phyloP scores from a whole-genome alignment of 768 basidiomycete species.

The Termitomyces sp. region DNA sequence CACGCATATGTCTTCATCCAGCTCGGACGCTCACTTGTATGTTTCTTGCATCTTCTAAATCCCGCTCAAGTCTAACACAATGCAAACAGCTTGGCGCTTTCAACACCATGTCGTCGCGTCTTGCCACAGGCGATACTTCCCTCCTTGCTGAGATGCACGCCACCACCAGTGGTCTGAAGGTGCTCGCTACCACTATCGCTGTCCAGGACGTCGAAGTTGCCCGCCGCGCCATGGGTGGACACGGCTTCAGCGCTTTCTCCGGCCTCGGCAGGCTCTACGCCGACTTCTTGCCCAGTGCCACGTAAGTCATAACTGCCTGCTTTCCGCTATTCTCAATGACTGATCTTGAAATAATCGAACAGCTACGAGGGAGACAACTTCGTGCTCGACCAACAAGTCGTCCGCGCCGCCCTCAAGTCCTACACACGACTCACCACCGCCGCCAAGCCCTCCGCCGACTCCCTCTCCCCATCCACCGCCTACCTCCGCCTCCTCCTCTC shows the following conservation, averaged over 20 bases:
- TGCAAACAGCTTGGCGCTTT: constrained; percentile 42
- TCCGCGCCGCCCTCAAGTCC: constrained; percentile 65
- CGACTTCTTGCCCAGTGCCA: constrained; percentile 58
- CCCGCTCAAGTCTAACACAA: background rate
- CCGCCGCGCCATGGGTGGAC: constrained; percentile 70
- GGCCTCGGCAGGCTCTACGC: constrained; percentile 64
- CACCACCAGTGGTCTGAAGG: constrained; percentile 64
- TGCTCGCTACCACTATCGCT: constrained; percentile 45
- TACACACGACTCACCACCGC: constrained; percentile 30
- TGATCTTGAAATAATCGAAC: background rate
- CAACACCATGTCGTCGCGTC: constrained; percentile 38
- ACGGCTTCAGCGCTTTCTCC: constrained; percentile 67
- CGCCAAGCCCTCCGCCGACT: constrained; percentile 16
- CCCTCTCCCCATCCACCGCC: constrained; percentile 41
- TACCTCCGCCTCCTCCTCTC: constrained; percentile 52
- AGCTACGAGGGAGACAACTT: constrained; percentile 81
- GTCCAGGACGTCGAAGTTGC: constrained; percentile 60
- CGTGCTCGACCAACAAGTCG: constrained; percentile 70
- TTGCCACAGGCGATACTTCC: constrained; percentile 52
- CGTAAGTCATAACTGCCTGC: constrained; percentile 32
- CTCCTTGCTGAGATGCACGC: constrained; percentile 71
- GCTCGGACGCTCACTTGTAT: constrained; percentile 55
- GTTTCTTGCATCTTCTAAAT: constrained; percentile 10
- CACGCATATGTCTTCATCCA: constrained; percentile 65
- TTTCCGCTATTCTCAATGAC: background rate